Percentiles rank a stretch among this genome's conserved stretches.
Evolutionary conservation across 352 stramenopile genomes (phyloP).

Genomic region (Saprolegnia parasitica): DNA sequence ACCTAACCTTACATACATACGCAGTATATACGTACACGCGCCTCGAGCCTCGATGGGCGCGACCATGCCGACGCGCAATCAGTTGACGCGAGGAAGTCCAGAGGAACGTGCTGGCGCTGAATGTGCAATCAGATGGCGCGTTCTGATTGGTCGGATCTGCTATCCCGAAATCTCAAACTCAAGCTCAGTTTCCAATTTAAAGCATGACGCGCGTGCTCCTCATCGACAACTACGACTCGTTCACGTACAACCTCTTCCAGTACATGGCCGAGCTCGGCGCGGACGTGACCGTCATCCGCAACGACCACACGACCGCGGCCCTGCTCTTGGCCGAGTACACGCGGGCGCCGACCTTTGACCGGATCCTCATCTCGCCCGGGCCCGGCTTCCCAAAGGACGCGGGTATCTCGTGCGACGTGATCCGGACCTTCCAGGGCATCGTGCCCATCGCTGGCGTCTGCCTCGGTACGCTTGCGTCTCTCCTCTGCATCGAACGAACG

Average conservation of each 20-base stretch:
- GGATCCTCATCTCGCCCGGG: constrained; percentile 85
- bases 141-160: neutral
- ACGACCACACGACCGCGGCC: constrained; percentile 79
- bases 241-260: constrained; percentile 89
- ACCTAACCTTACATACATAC: neutral
- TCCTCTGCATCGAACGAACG: neutral
- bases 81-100: neutral
- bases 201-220: constrained; percentile 48
- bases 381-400: constrained; percentile 77
- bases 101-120: constrained; percentile 1
- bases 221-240: constrained; percentile 90
- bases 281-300: constrained; percentile 71
- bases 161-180: neutral
- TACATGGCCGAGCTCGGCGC: constrained; percentile 83
- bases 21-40: no score
- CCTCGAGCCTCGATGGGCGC: no score
- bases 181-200: neutral
- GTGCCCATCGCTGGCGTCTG: constrained; percentile 83
- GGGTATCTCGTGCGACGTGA: constrained; percentile 78
- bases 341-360: constrained; percentile 53
- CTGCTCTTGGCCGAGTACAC: constrained; percentile 49
- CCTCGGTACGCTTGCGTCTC: constrained; percentile 47
- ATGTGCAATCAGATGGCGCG: constrained; percentile 10
- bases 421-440: constrained; percentile 72
- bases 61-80: constrained; percentile 1